Base-by-base conservation (phyloP, 2,329 filamentous ascomycete genomes). In the Fusarium nanum region DNA sequence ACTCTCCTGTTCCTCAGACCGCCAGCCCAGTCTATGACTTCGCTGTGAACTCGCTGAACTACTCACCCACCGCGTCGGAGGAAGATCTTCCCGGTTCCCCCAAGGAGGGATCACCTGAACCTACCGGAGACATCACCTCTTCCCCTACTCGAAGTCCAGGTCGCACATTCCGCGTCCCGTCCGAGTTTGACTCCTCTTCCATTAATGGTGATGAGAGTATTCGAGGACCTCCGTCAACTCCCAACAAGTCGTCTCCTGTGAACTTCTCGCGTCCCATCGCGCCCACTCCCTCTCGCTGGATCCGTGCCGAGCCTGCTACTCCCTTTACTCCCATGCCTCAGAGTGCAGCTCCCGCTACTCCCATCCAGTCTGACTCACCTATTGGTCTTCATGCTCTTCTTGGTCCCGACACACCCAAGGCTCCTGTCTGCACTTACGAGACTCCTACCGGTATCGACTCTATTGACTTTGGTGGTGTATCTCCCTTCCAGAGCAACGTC, bases 221-320 rank as follows among this genome's bases (percentile, higher is more conserved):
- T 8, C 52, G 55, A 8, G 52, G 53, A 12, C 54, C 48, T 6
- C 56, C 65, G 11, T 56, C 54, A 34, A 70, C 73, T 0, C 56
- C 66, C 7, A 53, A 60, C 13, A 64, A 57, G 28, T 28, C 52
- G 4, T 76, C 74, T 3, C 76, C 76, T 5, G 32, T 59, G 13
- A 74, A 69, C 46, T 66, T 60, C 10, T 37, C 62, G 30, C 74
- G 76, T 28, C 76, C 76, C 12, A 52, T 71, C n/a, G 76, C 73
- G n/a, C 77, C 76, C 16, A 78, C 77, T 12, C 77, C 77, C 6
- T 75, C 74, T 18, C 73, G 67, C 28, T 77, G 74, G 75, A 65
- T 70, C 42, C 69, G 64, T 32, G 34, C 14, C 9, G 71, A 74
- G 23, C 71, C 75, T 12, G 52, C 72, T 12, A 74, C 77, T 11